phyloP scores from a whole-genome alignment of 1,284 basidiomycete species.

The Cerioporus squamosus region DNA sequence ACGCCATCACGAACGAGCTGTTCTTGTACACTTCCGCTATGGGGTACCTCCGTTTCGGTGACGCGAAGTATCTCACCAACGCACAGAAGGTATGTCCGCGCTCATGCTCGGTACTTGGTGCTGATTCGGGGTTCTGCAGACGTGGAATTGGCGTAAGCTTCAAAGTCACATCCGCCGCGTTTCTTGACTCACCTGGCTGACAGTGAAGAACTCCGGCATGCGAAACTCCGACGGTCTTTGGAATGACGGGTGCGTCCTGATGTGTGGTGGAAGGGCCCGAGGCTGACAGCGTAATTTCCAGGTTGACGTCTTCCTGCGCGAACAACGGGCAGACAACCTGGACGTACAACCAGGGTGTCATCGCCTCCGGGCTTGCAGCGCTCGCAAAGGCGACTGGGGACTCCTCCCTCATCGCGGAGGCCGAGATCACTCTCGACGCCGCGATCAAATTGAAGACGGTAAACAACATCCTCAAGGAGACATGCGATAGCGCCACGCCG shows the following conservation, averaged over 20 bases:
- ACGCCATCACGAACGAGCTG: slow-evolving; percentile 60
- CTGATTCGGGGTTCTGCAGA: slow-evolving; percentile 28
- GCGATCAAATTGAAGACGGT: slow-evolving; percentile 45
- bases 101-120: neutral
- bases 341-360: slow-evolving; percentile 60
- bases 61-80: slow-evolving; percentile 47
- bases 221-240: slow-evolving; percentile 50
- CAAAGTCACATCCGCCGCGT: neutral
- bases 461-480: slow-evolving; percentile 51
- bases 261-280: no score
- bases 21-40: slow-evolving; percentile 54
- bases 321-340: slow-evolving; percentile 60
- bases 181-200: neutral
- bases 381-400: slow-evolving; percentile 46
- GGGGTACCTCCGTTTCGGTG: slow-evolving; percentile 45
- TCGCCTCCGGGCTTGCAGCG: slow-evolving; percentile 53
- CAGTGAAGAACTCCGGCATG: slow-evolving; percentile 53
- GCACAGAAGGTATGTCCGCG: slow-evolving; percentile 43
- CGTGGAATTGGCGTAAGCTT: slow-evolving; percentile 51
- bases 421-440: slow-evolving; percentile 56
- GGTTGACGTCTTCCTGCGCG: slow-evolving; percentile 35
- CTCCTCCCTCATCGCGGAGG: slow-evolving; percentile 45
- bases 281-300: neutral
- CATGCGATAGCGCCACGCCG: slow-evolving; percentile 50
- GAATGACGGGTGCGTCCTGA: slow-evolving; percentile 46